These are phyloP conservation scores for Acanthamoeba culbertsoni DNA, from an alignment of 208 protist genomes.

Conservation along the genomic window DNA sequence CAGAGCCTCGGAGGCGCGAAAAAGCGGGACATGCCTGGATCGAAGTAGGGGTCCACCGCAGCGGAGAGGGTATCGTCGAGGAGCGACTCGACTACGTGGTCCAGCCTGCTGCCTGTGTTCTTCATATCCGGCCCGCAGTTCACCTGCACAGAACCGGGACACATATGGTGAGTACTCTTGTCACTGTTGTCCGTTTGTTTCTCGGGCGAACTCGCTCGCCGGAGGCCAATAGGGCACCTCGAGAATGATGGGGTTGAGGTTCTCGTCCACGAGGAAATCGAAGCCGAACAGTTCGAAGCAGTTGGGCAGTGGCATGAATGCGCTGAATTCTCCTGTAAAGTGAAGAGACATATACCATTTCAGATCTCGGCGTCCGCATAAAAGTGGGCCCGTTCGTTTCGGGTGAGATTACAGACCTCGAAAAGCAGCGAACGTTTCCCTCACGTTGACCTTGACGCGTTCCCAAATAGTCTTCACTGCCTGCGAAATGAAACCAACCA, in stretches of 20 bases:
- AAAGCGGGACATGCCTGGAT: background rate
- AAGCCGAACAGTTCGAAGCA: conserved; percentile 48
- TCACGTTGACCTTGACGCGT: background rate
- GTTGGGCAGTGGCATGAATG: conserved; percentile 50
- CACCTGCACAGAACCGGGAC: background rate
- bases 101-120: conserved; percentile 5
- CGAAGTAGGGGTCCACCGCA: conserved; percentile 27
- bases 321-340: conserved; percentile 44
- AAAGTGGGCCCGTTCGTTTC: background rate
- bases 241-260: conserved; percentile 19
- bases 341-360: no score
- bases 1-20: background rate
- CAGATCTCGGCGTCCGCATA: background rate
- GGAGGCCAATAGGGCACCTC: background rate
- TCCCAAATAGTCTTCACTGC: conserved; percentile 16
- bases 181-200: background rate
- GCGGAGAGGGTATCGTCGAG: background rate
- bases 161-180: no score
- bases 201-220: background rate
- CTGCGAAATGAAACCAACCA: background rate
- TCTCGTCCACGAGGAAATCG: conserved; percentile 44
- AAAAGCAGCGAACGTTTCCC: background rate
- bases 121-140: conserved; percentile 40
- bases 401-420: background rate
- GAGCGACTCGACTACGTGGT: background rate